Evolutionary conservation across 805 yeast species (phyloP).

Genomic region (Blastobotrys robertii): DNA sequence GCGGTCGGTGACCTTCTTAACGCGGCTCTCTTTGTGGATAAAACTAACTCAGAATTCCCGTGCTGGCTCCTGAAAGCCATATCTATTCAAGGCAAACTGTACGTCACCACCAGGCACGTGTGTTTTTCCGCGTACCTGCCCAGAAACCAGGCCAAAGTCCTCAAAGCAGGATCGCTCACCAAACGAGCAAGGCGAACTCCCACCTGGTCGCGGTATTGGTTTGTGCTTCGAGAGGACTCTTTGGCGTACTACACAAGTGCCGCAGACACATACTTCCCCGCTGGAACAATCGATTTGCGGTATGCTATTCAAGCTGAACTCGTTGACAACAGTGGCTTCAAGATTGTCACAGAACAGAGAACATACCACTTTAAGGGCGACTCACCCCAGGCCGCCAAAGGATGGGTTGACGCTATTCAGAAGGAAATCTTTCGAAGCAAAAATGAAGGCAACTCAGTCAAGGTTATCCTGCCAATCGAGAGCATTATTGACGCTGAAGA

Average conservation of each 20-base stretch:
- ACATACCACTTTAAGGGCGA: conserved; percentile 66
- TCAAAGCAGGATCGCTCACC: conserved; percentile 43
- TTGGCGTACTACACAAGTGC: conserved; percentile 60
- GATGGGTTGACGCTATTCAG: conserved; percentile 69
- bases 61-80: conserved; percentile 82
- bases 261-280: conserved; percentile 79
- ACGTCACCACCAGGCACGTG: conserved; percentile 53
- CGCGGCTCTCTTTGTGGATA: too few relatives aligned
- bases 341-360: conserved; percentile 46
- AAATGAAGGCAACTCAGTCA: conserved; percentile 61
- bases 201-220: conserved; percentile 59
- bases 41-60: conserved; percentile 37
- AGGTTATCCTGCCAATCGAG: conserved; percentile 64
- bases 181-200: conserved; percentile 32
- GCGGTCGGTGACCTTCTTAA: too few relatives aligned
- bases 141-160: conserved; percentile 33
- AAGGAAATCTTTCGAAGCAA: conserved; percentile 69
- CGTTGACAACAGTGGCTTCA: conserved; percentile 30
- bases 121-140: conserved; percentile 78
- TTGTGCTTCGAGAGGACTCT: conserved; percentile 58
- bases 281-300: conserved; percentile 60
- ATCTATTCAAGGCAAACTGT: conserved; percentile 75
- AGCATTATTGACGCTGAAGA: conserved; percentile 56
- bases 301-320: conserved; percentile 50
- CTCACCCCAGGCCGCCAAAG: conserved; percentile 57